Evolutionary conservation across 2,329 filamentous ascomycete species (phyloP), one percentile per base, ranked within the genome.

Genomic region (Ceratocystis destructans): DNA sequence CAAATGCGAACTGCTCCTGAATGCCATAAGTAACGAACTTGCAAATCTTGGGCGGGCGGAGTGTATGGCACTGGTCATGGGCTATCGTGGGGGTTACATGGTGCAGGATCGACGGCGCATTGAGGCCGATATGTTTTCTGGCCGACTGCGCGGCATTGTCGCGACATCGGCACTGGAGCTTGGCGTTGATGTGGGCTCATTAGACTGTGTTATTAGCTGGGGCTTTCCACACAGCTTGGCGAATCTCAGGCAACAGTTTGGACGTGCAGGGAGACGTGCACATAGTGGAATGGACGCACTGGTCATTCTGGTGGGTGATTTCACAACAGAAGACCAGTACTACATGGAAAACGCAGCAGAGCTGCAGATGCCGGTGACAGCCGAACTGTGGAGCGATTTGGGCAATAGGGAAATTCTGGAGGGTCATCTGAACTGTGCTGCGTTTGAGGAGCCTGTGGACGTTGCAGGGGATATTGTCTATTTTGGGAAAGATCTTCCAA

Each of bases 311-410:
- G 84, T 99, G 0, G 94, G 92, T 1, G 92, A 96, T 72, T 86
- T 86, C 69, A 96, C 94, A 70, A 86, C 92, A 2, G 90, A 90
- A 0, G 94, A 99, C 73, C 94, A 99, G 73, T 86, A 95, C 73
- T 99, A 95, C 75, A 99, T 99, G 94, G 85, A 89, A 69, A 96
- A 97, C 70, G 94, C 94, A 0, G 87, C 94, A 69, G 90, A 96
- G 74, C 87, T 99, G 28, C 93, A 97, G 75, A 94, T 89, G 0
- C 90, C 90, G 71, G 91, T 92, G 0, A 96, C 96, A 70, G 89
- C 87, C 70, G 88, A 90, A 73, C 79, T 97, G 1, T 91, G 94
- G 72, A 88, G 97, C 3, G 94, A 99, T 73, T 78, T 99, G n/a
- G 82, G 87, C 59, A 97, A 96, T 70, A 85, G 96, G 78, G 83